Conservation (phyloP, 768 basidiomycete species). For the Paxillus involutus region DNA sequence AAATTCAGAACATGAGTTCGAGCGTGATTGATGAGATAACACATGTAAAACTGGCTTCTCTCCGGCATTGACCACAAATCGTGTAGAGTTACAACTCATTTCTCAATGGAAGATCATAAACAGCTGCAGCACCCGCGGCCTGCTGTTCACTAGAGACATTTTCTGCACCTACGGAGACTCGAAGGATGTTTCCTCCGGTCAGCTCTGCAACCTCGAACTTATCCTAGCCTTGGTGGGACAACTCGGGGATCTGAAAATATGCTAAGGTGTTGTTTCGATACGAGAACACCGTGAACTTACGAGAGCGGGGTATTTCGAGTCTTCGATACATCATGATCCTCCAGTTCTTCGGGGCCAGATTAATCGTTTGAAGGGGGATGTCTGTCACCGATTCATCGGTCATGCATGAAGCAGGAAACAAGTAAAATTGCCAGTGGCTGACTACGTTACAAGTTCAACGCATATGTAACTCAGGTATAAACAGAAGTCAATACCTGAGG, state of each 20-base stretch:
- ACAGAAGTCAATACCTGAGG: too few species aligned
- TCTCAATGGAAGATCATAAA: slow-evolving; percentile 51
- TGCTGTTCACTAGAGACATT: slow-evolving; percentile 61
- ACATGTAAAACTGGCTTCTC: too few species aligned
- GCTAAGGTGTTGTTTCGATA: neutral
- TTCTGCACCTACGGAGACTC: slow-evolving; percentile 79
- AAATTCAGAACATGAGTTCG: too few species aligned
- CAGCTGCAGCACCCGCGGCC: slow-evolving; percentile 50
- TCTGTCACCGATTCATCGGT: too few species aligned
- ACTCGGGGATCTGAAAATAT: slow-evolving; percentile 71
- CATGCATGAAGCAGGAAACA: too few species aligned
- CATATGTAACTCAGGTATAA: too few species aligned
- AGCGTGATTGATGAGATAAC: too few species aligned
- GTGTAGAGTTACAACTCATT: slow-evolving; percentile 9
- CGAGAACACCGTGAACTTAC: slow-evolving; percentile 39
- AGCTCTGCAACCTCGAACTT: slow-evolving; percentile 79
- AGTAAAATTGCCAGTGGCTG: too few species aligned
- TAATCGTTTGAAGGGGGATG: too few species aligned
- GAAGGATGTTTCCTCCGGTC: slow-evolving; percentile 81
- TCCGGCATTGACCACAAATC: too few species aligned
- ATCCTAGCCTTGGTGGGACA: slow-evolving; percentile 85
- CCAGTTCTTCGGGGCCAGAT: slow-evolving; percentile 61
- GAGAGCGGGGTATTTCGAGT: slow-evolving; percentile 82
- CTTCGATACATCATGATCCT: slow-evolving; percentile 82
- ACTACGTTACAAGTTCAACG: too few species aligned